Percentiles rank a stretch among this genome's conserved stretches.
phyloP scores from a whole-genome alignment of 257 asterid genomes.

The Nicotiana otophora region DNA sequence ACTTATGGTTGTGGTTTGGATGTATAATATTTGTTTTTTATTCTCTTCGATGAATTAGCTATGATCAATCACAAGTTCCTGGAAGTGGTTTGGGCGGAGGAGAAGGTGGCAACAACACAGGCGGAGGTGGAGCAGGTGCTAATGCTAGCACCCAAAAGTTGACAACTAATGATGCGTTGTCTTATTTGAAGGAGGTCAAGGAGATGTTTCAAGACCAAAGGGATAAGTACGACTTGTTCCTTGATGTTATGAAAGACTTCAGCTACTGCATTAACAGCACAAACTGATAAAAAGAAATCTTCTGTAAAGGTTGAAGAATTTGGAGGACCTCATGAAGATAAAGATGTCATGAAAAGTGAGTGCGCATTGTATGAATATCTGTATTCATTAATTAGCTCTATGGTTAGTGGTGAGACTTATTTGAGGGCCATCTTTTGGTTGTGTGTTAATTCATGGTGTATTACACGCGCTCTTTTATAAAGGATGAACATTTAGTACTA shows the following conservation, averaged over 20 bases:
- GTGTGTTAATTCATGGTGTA: not conserved
- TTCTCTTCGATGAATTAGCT: no score
- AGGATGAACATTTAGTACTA: not conserved
- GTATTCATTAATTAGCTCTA: not conserved
- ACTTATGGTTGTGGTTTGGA: not conserved
- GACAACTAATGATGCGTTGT: constrained; percentile 74
- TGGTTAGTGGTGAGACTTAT: not conserved
- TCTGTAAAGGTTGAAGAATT: constrained; percentile 60
- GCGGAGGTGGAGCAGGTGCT: constrained; percentile 29
- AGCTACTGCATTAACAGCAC: constrained; percentile 25
- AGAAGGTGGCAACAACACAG: not conserved
- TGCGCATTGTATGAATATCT: not conserved
- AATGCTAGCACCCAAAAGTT: constrained; percentile 58
- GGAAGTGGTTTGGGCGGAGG: no score
- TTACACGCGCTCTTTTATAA: not conserved
- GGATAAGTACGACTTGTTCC: constrained; percentile 81
- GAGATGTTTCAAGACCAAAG: constrained; percentile 87
- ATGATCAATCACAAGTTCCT: no score
- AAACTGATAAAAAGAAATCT: constrained; percentile 65
- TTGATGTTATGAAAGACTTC: constrained; percentile 91
- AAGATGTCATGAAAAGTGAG: constrained; percentile 47
- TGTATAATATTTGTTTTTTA: not conserved
- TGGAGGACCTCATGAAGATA: constrained; percentile 71
- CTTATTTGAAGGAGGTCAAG: constrained; percentile 89
- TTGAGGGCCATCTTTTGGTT: not conserved